These are phyloP conservation scores for Hyphopichia fennica DNA, from an alignment of 1,139 yeast species.

Conservation along the genomic window DNA sequence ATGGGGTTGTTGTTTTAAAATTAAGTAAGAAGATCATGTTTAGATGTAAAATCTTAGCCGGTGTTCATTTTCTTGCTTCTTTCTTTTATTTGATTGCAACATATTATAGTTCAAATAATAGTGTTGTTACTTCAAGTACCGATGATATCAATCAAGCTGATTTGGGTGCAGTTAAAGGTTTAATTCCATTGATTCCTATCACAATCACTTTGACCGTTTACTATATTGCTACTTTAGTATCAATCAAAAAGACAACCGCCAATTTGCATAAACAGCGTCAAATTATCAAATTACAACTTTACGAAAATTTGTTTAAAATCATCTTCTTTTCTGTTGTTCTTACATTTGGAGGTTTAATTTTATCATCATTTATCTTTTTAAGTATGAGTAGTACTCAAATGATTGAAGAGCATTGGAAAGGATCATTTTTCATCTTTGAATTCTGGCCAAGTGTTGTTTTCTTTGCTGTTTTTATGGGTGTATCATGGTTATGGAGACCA, in stretches of 20 bases:
- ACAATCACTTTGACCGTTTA: conserved; percentile 68
- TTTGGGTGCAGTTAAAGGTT: conserved; percentile 25
- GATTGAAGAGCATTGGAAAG: conserved; percentile 89
- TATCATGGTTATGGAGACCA: conserved; percentile 96
- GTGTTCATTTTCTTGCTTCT: conserved; percentile 66
- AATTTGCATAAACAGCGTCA: conserved; percentile 83
- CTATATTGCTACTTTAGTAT: conserved; percentile 71
- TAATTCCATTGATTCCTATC: conserved; percentile 63
- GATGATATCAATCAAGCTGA: conserved; percentile 19
- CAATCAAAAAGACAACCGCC: conserved; percentile 73
- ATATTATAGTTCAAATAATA: conserved; percentile 46
- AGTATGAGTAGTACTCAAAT: conserved; percentile 75
- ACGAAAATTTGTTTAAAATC: conserved; percentile 72
- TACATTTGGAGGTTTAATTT: conserved; percentile 57
- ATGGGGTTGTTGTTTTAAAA: conserved; percentile 89
- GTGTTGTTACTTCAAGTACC: conserved; percentile 15
- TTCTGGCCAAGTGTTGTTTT: conserved; percentile 95
- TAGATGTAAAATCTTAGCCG: conserved; percentile 77
- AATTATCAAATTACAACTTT: conserved; percentile 84
- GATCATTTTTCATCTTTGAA: conserved; percentile 82
- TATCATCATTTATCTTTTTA: conserved; percentile 69
- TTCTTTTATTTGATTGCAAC: conserved; percentile 67
- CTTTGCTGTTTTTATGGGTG: conserved; percentile 76
- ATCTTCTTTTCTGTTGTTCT: conserved; percentile 64
- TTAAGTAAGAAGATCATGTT: conserved; percentile 76